A percentile compares a stretch with the other conserved stretches of the same genome.
Conservation (phyloP, 2,329 filamentous ascomycete species). For the Phaeosphaeria sp. region DNA sequence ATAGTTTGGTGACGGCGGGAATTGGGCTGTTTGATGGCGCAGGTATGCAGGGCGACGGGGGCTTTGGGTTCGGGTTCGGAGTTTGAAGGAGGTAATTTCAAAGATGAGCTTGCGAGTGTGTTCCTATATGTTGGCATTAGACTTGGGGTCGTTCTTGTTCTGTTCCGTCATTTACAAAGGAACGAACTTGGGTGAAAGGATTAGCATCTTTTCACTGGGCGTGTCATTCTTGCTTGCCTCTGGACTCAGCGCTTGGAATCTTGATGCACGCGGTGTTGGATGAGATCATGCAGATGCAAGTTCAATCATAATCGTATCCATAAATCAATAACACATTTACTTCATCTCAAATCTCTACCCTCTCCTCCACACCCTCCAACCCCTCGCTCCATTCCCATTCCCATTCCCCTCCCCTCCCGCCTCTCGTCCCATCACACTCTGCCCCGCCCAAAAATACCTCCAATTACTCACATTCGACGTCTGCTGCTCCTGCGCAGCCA, state of each 20-base stretch:
- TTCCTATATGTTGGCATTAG: too few relatives aligned
- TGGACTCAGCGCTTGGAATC: too few relatives aligned
- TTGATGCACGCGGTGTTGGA: too few relatives aligned
- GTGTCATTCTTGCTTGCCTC: too few relatives aligned
- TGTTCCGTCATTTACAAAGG: too few relatives aligned
- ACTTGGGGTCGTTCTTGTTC: too few relatives aligned
- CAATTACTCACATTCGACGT: slow-evolving; percentile 11
- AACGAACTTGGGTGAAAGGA: too few relatives aligned
- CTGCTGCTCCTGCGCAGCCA: background rate
- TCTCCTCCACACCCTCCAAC: background rate
- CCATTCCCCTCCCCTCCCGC: background rate
- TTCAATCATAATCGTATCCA: background rate
- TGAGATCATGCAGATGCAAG: too few relatives aligned
- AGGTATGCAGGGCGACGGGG: slow-evolving; percentile 28
- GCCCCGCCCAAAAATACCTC: slow-evolving; percentile 15
- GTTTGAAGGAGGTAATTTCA: background rate
- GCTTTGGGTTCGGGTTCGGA: slow-evolving; percentile 4
- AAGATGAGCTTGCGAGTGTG: too few relatives aligned
- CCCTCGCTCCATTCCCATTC: background rate
- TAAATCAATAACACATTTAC: background rate
- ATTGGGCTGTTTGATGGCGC: slow-evolving; percentile 40
- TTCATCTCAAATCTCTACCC: too few relatives aligned
- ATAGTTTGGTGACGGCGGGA: slow-evolving; percentile 45
- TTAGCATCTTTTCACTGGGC: too few relatives aligned
- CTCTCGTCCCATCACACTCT: slow-evolving; percentile 4